Evolutionary conservation across 371 early-diverging fungal genomes (phyloP).

Genomic region (Rhizopus microsporus): DNA sequence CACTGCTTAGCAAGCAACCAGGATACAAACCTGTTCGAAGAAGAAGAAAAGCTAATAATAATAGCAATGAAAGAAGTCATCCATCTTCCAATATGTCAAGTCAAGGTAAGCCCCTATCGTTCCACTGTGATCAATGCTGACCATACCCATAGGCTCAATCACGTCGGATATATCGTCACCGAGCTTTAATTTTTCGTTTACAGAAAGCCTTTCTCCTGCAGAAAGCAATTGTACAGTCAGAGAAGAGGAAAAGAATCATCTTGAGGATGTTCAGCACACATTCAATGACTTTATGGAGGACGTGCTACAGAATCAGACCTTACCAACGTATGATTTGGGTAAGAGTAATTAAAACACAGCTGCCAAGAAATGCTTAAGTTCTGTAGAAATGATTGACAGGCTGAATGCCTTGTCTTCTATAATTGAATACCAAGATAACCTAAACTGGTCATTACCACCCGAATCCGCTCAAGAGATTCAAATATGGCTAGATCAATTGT

Average conservation of each 20-base stretch:
- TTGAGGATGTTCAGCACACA: conserved; percentile 21
- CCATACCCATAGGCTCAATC: neutral
- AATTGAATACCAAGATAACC: conserved; percentile 24
- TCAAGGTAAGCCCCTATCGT: neutral
- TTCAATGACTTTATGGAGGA: conserved; percentile 48
- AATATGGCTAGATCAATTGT: conserved; percentile 53
- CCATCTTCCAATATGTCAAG: conserved; percentile 14
- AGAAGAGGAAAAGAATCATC: neutral
- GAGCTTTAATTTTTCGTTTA: conserved; percentile 16
- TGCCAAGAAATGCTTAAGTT: conserved; percentile 14
- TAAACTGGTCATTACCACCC: conserved; percentile 37
- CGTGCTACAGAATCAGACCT: conserved; percentile 40
- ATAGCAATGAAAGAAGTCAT: neutral
- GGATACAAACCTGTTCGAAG: conserved; percentile 40
- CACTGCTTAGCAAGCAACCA: conserved; percentile 42
- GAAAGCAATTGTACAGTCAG: neutral
- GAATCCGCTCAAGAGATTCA: conserved; percentile 46
- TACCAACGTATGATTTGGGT: conserved; percentile 54
- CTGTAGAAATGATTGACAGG: conserved; percentile 51
- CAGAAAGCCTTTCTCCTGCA: conserved; percentile 5
- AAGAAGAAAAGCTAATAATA: conserved; percentile 16
- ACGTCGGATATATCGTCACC: conserved; percentile 22
- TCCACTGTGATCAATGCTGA: too few species aligned
- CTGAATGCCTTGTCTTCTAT: conserved; percentile 38
- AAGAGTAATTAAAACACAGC: conserved; percentile 11